Conservation (phyloP, 768 basidiomycete genomes). For the Panaeolus cyanescens region DNA sequence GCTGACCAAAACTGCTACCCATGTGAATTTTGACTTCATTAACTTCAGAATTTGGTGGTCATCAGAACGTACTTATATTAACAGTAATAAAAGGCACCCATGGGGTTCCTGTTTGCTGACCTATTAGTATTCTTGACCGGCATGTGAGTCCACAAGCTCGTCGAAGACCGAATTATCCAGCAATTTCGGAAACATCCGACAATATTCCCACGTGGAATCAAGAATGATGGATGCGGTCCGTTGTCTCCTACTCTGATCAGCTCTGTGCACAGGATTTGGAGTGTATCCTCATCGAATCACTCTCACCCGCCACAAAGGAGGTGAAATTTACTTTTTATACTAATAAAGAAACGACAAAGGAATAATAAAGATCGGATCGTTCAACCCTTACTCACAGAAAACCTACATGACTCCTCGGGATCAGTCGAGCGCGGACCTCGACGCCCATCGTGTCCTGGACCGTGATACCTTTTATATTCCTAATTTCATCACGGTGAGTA, state of each 20-base stretch:
- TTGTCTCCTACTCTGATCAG: neutral
- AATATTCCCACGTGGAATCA: neutral
- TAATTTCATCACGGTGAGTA: slow-evolving; percentile 63
- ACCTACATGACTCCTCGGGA: neutral
- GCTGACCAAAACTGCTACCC: too few species aligned
- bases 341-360: slow-evolving; percentile 3
- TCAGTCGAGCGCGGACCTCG: slow-evolving; percentile 9
- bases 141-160: too few species aligned
- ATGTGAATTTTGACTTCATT: too few species aligned
- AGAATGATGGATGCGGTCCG: neutral
- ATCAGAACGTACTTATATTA: too few species aligned
- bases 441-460: slow-evolving; percentile 34
- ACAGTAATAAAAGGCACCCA: too few species aligned
- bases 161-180: too few species aligned
- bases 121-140: too few species aligned
- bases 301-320: neutral
- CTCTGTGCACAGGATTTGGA: neutral
- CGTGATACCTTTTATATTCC: slow-evolving; percentile 69
- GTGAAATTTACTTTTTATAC: neutral
- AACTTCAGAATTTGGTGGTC: too few species aligned
- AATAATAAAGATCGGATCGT: neutral
- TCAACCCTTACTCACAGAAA: neutral
- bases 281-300: neutral
- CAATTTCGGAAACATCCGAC: neutral
- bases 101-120: too few species aligned